Percentiles rank a stretch among this genome's conserved stretches.
Conservation (phyloP, 805 yeast genomes). For the Sungouiella blattae region DNA sequence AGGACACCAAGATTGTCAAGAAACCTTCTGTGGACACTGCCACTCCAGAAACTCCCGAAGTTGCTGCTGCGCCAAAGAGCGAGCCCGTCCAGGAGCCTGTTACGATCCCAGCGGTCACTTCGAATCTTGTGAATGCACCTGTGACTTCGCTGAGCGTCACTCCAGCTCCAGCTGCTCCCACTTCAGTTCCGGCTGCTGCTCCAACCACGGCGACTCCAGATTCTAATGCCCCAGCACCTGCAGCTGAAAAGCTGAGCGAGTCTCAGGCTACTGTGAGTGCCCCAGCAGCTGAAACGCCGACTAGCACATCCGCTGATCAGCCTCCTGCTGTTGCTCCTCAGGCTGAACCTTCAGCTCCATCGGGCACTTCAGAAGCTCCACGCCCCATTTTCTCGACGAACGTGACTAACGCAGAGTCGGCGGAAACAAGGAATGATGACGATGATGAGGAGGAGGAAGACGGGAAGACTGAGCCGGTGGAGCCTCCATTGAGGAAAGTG, state of each 20-base stretch:
- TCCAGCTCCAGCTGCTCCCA: conserved; percentile 5
- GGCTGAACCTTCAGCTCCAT: neutral
- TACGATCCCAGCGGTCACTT: conserved; percentile 4
- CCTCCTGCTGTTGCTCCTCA: conserved; percentile 3
- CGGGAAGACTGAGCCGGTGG: conserved; percentile 27
- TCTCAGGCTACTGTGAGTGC: neutral
- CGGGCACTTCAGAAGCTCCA: neutral
- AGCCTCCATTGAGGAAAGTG: conserved; percentile 44
- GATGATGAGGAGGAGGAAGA: conserved; percentile 31
- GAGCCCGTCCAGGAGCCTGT: conserved; percentile 3
- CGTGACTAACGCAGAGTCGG: conserved; percentile 15
- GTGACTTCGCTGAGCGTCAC: neutral
- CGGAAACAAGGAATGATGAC: conserved; percentile 12
- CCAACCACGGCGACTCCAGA: conserved; percentile 2
- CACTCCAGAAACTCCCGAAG: conserved; percentile 1
- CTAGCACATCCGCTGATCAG: neutral
- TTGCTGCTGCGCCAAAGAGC: neutral
- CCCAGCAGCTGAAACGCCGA: neutral
- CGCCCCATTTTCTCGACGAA: conserved; percentile 20
- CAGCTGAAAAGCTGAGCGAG: conserved; percentile 1
- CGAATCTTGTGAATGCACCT: conserved; percentile 3
- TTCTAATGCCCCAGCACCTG: conserved; percentile 5
- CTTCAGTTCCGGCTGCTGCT: conserved; percentile 4
- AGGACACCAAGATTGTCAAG: conserved; percentile 27
- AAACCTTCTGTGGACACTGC: conserved; percentile 11